Evolutionary conservation across 305 asterid species (phyloP).

Genomic region (Fraxinus sp.): DNA sequence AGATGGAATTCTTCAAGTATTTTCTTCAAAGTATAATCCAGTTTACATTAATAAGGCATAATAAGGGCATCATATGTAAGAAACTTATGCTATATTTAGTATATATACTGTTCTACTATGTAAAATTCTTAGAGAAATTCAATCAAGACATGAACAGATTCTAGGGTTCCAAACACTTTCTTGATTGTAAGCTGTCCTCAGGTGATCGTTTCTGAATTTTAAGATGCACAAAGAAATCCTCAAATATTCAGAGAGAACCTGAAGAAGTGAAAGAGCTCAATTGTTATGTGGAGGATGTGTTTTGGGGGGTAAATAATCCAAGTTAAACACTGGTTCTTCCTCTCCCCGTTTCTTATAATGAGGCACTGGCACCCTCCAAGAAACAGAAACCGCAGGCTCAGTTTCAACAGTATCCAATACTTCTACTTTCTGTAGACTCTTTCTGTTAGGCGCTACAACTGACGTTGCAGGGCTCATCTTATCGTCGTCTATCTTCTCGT

Average conservation of each 20-base stretch:
- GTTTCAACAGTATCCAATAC: neutral
- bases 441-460: neutral
- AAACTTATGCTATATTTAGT: neutral
- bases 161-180: neutral
- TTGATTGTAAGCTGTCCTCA: conserved; percentile 2
- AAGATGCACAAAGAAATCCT: neutral
- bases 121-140: conserved; percentile 5
- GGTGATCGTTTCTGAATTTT: neutral
- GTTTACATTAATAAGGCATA: conserved; percentile 12
- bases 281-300: conserved; percentile 62
- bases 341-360: conserved; percentile 38
- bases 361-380: conserved; percentile 51
- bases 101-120: conserved; percentile 5
- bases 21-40: neutral
- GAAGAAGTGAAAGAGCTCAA: conserved; percentile 2
- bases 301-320: conserved; percentile 60
- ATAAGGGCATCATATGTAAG: conserved; percentile 11
- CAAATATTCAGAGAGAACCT: neutral
- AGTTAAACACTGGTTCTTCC: conserved; percentile 41
- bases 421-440: neutral
- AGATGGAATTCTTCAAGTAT: neutral
- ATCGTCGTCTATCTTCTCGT: neutral
- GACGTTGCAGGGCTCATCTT: neutral
- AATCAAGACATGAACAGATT: neutral
- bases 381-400: conserved; percentile 15